Evolutionary conservation across 1,139 yeast species (phyloP).

Genomic region (Wickerhamomyces sp.): DNA sequence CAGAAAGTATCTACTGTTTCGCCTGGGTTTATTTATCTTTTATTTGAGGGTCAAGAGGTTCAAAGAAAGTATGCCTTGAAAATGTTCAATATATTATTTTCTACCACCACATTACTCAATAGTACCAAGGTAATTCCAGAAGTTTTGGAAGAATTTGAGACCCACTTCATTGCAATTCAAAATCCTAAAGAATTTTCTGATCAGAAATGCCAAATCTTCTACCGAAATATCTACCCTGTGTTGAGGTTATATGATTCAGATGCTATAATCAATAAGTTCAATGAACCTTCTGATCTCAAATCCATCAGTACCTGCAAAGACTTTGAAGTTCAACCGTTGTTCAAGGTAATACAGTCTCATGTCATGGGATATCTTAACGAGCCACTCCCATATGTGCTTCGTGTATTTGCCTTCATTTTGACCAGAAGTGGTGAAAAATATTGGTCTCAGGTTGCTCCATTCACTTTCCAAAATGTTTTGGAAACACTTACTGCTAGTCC

Average conservation of each 20-base stretch:
- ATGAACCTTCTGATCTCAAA: slow-evolving; percentile 41
- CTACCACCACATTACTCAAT: slow-evolving; percentile 14
- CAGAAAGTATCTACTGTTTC: slow-evolving; percentile 22
- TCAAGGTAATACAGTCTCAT: slow-evolving; percentile 44
- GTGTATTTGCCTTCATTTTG: slow-evolving; percentile 41
- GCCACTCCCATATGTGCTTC: slow-evolving; percentile 52
- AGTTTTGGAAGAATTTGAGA: slow-evolving; percentile 48
- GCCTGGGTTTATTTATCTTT: slow-evolving; percentile 48
- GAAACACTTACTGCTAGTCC: slow-evolving; percentile 49
- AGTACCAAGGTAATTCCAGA: slow-evolving; percentile 29
- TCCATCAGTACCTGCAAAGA: slow-evolving; percentile 35
- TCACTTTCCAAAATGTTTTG: slow-evolving; percentile 45
- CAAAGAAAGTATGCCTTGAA: slow-evolving; percentile 44
- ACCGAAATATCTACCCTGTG: slow-evolving; percentile 44
- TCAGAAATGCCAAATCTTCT: slow-evolving; percentile 42
- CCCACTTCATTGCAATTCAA: slow-evolving; percentile 49
- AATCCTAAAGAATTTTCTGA: slow-evolving; percentile 43
- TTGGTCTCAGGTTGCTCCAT: slow-evolving; percentile 51
- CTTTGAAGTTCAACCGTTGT: slow-evolving; percentile 40
- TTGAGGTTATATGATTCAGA: slow-evolving; percentile 36
- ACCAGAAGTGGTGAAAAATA: slow-evolving; percentile 35
- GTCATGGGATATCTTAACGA: slow-evolving; percentile 43
- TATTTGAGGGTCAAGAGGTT: slow-evolving; percentile 46
- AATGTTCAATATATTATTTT: slow-evolving; percentile 24
- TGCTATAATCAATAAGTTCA: slow-evolving; percentile 36